phyloP scores from a whole-genome alignment of 2,329 filamentous ascomycete species.

The Alternaria burnsii region DNA sequence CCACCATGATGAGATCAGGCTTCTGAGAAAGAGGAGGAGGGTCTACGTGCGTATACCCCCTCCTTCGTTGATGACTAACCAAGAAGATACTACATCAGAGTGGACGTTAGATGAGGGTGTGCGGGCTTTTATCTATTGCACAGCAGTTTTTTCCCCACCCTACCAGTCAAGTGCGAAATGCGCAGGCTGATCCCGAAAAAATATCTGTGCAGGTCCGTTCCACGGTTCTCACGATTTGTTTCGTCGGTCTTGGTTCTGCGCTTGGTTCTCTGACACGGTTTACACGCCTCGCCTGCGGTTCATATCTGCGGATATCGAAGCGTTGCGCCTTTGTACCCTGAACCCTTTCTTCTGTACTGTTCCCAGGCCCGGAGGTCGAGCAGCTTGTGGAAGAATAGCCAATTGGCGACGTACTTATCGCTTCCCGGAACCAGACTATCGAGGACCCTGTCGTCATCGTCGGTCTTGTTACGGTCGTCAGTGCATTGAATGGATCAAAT shows the following conservation, averaged over 20 bases:
- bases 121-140: background rate
- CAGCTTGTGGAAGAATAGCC: background rate
- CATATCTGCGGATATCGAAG: no score
- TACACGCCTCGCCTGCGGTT: background rate
- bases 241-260: background rate
- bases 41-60: background rate
- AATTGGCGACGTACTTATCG: background rate
- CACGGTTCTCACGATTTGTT: background rate
- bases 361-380: background rate
- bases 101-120: background rate
- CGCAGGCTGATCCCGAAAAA: background rate
- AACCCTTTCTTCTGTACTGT: no score
- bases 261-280: background rate
- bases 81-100: background rate
- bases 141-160: background rate
- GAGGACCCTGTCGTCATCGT: background rate
- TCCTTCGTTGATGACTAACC: background rate
- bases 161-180: background rate
- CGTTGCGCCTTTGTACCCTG: background rate
- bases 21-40: background rate
- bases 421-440: background rate
- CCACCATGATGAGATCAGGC: background rate
- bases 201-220: background rate
- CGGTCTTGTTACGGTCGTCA: background rate
- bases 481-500: background rate